phyloP scores from a whole-genome alignment of 1,139 yeast species.

The Magnusiomyces sp. region DNA sequence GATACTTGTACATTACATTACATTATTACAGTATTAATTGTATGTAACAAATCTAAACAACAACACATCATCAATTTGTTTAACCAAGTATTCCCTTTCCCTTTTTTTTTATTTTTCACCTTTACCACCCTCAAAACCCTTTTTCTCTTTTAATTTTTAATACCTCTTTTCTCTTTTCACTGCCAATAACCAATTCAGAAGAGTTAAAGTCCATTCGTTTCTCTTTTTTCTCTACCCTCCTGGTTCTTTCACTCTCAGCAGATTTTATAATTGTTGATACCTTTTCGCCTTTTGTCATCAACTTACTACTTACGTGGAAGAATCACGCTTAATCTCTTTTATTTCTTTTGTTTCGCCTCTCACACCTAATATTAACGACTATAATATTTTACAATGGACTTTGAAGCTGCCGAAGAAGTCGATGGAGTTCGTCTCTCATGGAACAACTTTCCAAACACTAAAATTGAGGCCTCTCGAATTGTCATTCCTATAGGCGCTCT shows the following conservation, averaged over 20 bases:
- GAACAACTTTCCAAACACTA: slow-evolving; percentile 84
- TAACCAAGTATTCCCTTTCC: too few species aligned
- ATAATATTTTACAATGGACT: slow-evolving; percentile 37
- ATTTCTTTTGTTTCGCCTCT: not conserved
- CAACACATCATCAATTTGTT: too few species aligned
- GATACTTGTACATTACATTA: too few species aligned
- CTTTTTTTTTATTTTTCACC: too few species aligned
- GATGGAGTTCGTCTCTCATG: slow-evolving; percentile 90
- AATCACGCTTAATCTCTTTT: not conserved
- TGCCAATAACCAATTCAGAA: too few species aligned
- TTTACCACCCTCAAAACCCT: too few species aligned
- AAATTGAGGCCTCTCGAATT: slow-evolving; percentile 82
- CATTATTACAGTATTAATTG: too few species aligned
- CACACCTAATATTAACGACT: not conserved
- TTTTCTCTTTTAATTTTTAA: too few species aligned
- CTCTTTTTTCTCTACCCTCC: not conserved
- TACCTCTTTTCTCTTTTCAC: too few species aligned
- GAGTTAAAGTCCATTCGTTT: too few species aligned
- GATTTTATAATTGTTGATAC: not conserved
- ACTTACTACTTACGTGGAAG: not conserved
- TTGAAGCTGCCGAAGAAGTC: slow-evolving; percentile 76
- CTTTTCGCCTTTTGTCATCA: not conserved
- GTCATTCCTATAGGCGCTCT: slow-evolving; percentile 93
- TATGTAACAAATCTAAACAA: too few species aligned
- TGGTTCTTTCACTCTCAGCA: not conserved